Percentiles rank a stretch among this genome's conserved stretches.
Evolutionary conservation across 2,329 filamentous ascomycete species (phyloP).

Genomic region (Fusarium mundagurra): DNA sequence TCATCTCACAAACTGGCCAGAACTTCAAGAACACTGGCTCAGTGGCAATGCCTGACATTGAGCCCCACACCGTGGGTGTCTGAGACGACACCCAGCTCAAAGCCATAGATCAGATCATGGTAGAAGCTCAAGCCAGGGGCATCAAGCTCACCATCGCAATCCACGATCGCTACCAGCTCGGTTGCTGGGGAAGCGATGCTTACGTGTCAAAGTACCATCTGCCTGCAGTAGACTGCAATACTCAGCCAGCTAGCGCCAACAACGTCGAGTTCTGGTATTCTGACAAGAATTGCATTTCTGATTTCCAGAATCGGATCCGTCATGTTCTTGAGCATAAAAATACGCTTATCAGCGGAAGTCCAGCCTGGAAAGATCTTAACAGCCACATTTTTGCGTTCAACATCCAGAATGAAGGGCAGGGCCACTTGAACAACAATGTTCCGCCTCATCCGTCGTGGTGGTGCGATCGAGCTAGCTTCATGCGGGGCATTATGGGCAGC

Average conservation of each 20-base stretch:
- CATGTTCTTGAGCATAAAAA: not conserved
- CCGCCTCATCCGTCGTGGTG: not conserved
- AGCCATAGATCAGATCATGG: not conserved
- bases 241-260: not conserved
- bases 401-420: not conserved
- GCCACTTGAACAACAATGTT: not conserved
- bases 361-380: not conserved
- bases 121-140: not conserved
- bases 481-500: not conserved
- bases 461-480: not conserved
- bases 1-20: not conserved
- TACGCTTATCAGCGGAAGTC: accelerated
- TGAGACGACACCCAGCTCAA: not conserved
- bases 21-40: not conserved
- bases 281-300: not conserved
- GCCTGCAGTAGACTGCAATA: not conserved
- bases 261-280: not conserved
- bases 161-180: not conserved
- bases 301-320: not conserved
- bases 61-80: not conserved
- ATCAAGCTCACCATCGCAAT: not conserved
- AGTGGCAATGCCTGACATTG: not conserved
- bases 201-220: not conserved
- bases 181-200: not conserved
- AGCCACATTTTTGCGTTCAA: not conserved